Percentiles rank a stretch among this genome's conserved stretches.
These are phyloP conservation scores for Sporisorium sorghi DNA, from an alignment of 1,284 basidiomycete genomes.

Conservation along the genomic window DNA sequence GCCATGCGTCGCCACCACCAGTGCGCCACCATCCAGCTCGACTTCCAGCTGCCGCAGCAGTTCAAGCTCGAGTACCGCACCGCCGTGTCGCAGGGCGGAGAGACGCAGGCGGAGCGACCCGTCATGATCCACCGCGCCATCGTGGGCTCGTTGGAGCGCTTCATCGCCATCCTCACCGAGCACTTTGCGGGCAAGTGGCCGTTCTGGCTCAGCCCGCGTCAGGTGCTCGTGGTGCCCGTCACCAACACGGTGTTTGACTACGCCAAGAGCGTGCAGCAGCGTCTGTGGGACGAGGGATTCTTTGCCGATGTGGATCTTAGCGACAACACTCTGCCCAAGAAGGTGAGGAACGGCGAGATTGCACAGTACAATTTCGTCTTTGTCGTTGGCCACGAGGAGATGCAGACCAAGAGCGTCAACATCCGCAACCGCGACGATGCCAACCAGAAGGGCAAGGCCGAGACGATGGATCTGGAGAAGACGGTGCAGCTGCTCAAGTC, in stretches of 20 bases:
- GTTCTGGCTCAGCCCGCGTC: constrained; percentile 96
- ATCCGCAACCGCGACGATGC: constrained; percentile 78
- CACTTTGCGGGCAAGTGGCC: constrained; percentile 99
- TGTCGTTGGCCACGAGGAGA: constrained; percentile 93
- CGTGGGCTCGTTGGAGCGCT: constrained; percentile 91
- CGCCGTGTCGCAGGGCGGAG: constrained; percentile 68
- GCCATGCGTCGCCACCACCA: constrained; percentile 90
- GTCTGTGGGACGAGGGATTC: constrained; percentile 79
- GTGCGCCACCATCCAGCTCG: constrained; percentile 98
- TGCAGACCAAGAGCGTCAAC: constrained; percentile 86
- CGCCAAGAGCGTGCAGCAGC: constrained; percentile 81
- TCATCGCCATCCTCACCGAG: constrained; percentile 97
- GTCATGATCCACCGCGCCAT: constrained; percentile 99
- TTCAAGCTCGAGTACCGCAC: constrained; percentile 93
- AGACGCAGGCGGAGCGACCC: constrained; percentile 77
- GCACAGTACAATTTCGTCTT: constrained; percentile 90
- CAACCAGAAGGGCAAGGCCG: constrained; percentile 64
- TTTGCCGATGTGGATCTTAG: constrained; percentile 93
- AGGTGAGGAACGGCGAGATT: constrained; percentile 75
- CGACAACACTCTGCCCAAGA: constrained; percentile 93
- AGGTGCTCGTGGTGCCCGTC: constrained; percentile 93
- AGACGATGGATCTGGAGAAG: constrained; percentile 62
- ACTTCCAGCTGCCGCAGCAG: constrained; percentile 98
- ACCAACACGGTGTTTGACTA: constrained; percentile 88
- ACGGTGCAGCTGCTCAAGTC: constrained; percentile 42